A percentile compares a stretch with the other conserved stretches of the same genome.
Evolutionary conservation across 2,329 filamentous ascomycete genomes (phyloP).

Genomic region (Penicillium frequentans): DNA sequence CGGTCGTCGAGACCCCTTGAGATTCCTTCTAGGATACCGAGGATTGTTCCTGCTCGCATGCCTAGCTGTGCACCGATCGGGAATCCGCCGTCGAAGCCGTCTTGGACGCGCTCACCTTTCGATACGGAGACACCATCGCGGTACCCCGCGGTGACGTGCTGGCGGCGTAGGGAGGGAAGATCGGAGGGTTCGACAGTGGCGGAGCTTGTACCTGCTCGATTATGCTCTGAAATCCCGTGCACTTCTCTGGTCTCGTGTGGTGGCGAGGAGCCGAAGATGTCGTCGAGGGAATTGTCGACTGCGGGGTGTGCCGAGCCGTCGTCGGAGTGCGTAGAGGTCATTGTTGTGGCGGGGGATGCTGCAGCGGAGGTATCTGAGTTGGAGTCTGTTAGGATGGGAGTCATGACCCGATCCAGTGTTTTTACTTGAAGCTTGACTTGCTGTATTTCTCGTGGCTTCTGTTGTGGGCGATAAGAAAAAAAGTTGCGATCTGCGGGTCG

Average conservation of each 20-base stretch:
- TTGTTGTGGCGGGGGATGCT: constrained; percentile 23
- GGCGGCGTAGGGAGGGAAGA: constrained; percentile 69
- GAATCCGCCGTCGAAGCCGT: constrained; percentile 90
- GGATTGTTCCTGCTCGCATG: constrained; percentile 67
- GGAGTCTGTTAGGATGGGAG: constrained; percentile 14
- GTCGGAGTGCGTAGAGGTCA: constrained; percentile 20
- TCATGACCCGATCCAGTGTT: constrained; percentile 7
- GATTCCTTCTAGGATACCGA: constrained; percentile 77
- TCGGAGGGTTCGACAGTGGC: constrained; percentile 57
- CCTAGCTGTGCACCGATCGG: constrained; percentile 80
- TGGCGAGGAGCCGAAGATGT: constrained; percentile 45
- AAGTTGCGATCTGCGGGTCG: constrained; percentile 12
- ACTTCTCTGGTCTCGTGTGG: constrained; percentile 14
- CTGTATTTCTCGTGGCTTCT: neutral
- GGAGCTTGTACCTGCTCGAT: neutral
- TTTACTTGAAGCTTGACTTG: neutral
- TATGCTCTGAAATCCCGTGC: neutral
- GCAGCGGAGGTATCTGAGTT: constrained; percentile 15
- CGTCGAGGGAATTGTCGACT: constrained; percentile 35
- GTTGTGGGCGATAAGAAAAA: constrained; percentile 1
- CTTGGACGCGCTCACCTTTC: constrained; percentile 76
- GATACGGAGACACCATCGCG: constrained; percentile 78
- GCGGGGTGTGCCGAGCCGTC: constrained; percentile 5
- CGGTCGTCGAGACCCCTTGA: constrained; percentile 36
- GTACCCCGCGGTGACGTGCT: constrained; percentile 84